Evolutionary conservation across 2,329 filamentous ascomycete species (phyloP).

Genomic region (Calonectria hongkongensis): DNA sequence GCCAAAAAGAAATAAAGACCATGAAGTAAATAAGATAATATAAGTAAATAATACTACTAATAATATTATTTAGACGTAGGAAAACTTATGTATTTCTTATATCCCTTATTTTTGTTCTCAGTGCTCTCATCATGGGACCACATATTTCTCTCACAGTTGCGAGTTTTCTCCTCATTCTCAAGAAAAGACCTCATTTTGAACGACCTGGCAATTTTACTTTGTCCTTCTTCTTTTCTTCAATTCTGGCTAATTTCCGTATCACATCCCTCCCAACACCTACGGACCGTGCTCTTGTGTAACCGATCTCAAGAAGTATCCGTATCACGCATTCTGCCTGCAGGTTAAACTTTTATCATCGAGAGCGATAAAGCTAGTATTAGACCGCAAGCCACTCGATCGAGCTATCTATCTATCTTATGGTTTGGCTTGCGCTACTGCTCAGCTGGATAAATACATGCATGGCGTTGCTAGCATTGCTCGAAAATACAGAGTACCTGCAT

Average conservation of each 20-base stretch:
- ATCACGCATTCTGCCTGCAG: background rate
- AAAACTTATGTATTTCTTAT: too few species aligned
- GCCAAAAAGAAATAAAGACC: too few species aligned
- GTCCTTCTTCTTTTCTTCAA: background rate
- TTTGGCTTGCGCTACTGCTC: background rate
- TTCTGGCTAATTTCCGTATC: background rate
- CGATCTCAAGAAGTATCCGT: background rate
- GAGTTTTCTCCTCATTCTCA: too few species aligned
- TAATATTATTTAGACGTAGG: too few species aligned
- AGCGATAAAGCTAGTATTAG: background rate
- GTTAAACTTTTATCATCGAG: background rate
- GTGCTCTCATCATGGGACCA: too few species aligned
- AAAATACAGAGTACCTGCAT: background rate
- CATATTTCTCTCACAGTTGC: too few species aligned
- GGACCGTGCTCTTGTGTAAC: background rate
- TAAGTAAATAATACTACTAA: too few species aligned
- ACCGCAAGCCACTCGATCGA: background rate
- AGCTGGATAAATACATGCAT: background rate
- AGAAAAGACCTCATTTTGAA: too few species aligned
- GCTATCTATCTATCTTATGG: background rate
- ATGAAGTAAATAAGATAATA: too few species aligned
- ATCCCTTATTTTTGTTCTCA: too few species aligned
- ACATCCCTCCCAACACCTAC: too few species aligned
- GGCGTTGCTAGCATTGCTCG: background rate
- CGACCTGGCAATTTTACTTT: background rate